Base-by-base conservation (phyloP, 2,329 filamentous ascomycete species). In the Alternaria brassicae region DNA sequence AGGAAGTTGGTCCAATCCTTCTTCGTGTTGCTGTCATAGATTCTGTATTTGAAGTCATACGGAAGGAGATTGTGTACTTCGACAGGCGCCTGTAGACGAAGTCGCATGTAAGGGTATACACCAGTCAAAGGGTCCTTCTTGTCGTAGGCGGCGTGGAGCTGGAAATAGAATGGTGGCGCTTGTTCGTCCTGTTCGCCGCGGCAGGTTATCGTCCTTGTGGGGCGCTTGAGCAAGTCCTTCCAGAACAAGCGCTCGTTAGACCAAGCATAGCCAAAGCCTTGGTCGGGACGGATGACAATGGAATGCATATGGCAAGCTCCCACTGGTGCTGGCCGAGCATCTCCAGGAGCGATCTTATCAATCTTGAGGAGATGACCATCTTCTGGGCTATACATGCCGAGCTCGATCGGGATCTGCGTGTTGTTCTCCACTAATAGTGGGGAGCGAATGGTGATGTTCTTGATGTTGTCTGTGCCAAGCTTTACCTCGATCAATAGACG, bases 1-100 rank as follows among this genome's bases (percentile, higher is more conserved):
- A 99, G 81, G 80, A 99, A 99, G 77, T 99, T 99, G 4, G 92
- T 96, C 95, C 95, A 99, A 76, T 99, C 95, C 76, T 96, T 97
- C 83, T 94, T 96, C 0, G 93, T 97, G 77, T 97, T 96, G 81
- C 96, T 97, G 81, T 99, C 95, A 73, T 98, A 99, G 55, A 99
- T 98, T 55, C 94, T 89, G 77, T 99, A 99, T 79, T 99, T 98
- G 87, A 99, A 99, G 78, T 99, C 95, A 74, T 95, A 98, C 0
- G 95, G 95, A 36, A 99, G 81, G 41, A 99, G 81, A 67, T 99
- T 99, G 77, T 99, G 94, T 4, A 99, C 85, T 49, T 97, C 94
- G 13, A 99, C 88, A 0, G 96, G 95, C 0, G 95, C 94, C 23
- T 92, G 96, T 3, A 99, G 85, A 67, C 93, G 91, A 65, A 99